Conservation (phyloP, 2,329 filamentous ascomycete genomes). For the Clarireedia homoeocarpa region DNA sequence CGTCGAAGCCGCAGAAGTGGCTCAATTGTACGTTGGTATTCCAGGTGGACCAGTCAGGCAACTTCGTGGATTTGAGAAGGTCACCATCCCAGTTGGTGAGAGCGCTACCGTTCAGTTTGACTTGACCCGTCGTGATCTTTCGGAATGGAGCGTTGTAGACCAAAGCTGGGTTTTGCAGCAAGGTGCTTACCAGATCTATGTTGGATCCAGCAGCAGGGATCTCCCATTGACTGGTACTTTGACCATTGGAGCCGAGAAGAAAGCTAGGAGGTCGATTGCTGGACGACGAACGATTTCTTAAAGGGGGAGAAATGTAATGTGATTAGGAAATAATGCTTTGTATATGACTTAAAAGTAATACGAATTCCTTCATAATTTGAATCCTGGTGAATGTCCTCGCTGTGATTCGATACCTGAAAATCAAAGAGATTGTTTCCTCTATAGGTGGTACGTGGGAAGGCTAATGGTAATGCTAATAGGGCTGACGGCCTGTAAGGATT, state of each 20-base stretch:
- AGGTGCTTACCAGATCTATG: constrained; percentile 1
- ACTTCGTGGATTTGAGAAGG: constrained; percentile 55
- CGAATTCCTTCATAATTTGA: no score
- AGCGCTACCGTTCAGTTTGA: constrained; percentile 39
- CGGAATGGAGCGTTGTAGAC: constrained; percentile 51
- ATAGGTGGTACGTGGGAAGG: no score
- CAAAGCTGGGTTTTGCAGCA: constrained; percentile 44
- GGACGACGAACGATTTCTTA: not conserved
- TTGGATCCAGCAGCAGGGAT: constrained; percentile 4
- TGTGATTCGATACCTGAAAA: no score
- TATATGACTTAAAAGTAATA: no score
- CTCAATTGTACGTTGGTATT: constrained; percentile 25
- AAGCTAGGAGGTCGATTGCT: not conserved
- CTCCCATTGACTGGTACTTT: constrained; percentile 1
- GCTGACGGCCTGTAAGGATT: no score
- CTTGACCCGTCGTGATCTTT: constrained; percentile 52
- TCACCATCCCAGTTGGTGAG: constrained; percentile 39
- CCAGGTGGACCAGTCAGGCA: constrained; percentile 46
- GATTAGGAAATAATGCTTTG: not conserved
- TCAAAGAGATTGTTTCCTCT: no score
- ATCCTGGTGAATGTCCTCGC: no score
- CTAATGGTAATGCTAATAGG: no score
- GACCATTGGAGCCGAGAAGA: not conserved
- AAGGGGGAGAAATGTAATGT: not conserved
- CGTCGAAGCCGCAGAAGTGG: constrained; percentile 23